Base-by-base conservation (phyloP, 1,139 yeast genomes). In the Protomyces arabidopsidicola region DNA sequence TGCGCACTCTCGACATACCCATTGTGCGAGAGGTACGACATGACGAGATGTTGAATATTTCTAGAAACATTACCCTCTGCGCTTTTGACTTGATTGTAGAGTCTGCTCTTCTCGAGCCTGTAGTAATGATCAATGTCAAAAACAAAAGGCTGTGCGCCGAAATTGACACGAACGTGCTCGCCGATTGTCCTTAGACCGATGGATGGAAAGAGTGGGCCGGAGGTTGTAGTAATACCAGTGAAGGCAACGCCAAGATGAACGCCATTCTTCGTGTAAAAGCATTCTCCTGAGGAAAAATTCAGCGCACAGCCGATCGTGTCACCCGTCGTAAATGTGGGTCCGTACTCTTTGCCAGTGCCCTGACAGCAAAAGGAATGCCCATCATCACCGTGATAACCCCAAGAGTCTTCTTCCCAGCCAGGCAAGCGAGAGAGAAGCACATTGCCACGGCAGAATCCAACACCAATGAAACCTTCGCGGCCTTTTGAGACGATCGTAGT, bases 271-370 rank as follows among this genome's bases (percentile, higher is more conserved):
- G 97, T 90, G 68, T 84, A 84, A 70, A 90, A 91, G 2, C 90
- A 79, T 0, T 84, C 77, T 54, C 82, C 81, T 53, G 82, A 82
- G 34, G 82, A 78, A 70, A 83, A 87, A 75, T 90, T 87, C 34
- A 90, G 79, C 1, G 97, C 97, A 73, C 95, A 87, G 0, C 98
- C 98, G 68, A 91, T 79, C 1, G 82, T 78, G 73, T 90, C 97
- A 24, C 80, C 80, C 31, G 75, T 72, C 0, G 84, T 82, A 72
- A 79, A 84, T 53, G 76, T 76, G 36, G 82, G 79, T 0, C 81
- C 81, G 65, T 75, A 80, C 18, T 73, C 73, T 66, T 76, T 74
- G 18, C 77, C 72, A n/a, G 74, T 71, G 52, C 76, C 76, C 48
- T 78, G 79, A 39, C 79, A 76, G 31, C 80, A 78, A 56, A 76